Evolutionary conservation across 1,139 yeast species (phyloP), one percentile per base, ranked within the genome.

Genomic region (Magnusiomyces paraingens): DNA sequence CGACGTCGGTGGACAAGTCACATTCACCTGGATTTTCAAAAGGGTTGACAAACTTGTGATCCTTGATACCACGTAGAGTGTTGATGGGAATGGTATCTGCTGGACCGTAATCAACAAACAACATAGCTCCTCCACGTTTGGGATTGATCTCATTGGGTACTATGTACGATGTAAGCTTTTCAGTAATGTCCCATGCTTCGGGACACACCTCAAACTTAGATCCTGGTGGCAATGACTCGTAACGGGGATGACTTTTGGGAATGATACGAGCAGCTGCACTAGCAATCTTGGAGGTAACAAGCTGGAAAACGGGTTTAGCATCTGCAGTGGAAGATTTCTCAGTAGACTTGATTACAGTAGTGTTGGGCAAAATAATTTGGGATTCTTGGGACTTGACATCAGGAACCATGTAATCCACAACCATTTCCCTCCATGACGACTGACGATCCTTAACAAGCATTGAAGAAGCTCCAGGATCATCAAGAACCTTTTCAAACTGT

Each of bases 1-100:
- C 96, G 12, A 88, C 96, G 64, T 88, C 95, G 0, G 86, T 83
- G 0, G 95, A 86, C 48, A 88, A 74, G 69, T 88, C 96, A 2
- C 86, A 91, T 47, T 81, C 80, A 2, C 96, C 96, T 0, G 95
- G 95, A 32, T 74, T 74, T 35, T 70, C 74, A 59, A 86, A 84
- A 1, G 96, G 95, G n/a, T 84, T 81, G 0, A 86, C 93, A 61
- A 88, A 78, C 61, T 80, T 78, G 66, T 88, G 95, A 62, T 81
- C 73, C 61, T 80, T 77, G 57, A 88, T 87, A 0, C 90, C 96
- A 48, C 96, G 74, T 44, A 88, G 73, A 0, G 91, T 76, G 62
- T 83, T 82, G 36, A 79, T 79, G 1, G 94, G 94, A 15, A 86
- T 76, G 1, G 80, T 78, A 3, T 72, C 71, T 2, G 73, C 71